phyloP scores from a whole-genome alignment of 2,329 filamentous ascomycete genomes.

The Paradendryphiella salina region DNA sequence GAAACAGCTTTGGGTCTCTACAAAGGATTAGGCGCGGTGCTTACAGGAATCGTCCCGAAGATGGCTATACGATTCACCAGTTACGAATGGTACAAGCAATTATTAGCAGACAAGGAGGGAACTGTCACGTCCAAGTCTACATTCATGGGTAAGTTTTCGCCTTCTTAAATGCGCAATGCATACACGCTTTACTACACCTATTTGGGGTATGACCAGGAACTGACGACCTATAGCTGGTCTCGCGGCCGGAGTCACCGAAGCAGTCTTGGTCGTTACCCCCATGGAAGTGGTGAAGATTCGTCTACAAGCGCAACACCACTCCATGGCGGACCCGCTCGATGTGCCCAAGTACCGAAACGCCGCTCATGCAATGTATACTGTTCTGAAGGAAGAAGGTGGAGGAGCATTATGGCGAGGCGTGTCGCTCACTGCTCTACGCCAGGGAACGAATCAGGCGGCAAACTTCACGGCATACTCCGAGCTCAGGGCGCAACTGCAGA shows the following conservation, averaged over 20 bases:
- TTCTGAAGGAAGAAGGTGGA: slow-evolving; percentile 86
- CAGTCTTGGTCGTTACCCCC: slow-evolving; percentile 91
- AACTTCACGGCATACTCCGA: slow-evolving; percentile 99
- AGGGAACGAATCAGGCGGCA: slow-evolving; percentile 91
- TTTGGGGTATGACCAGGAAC: neutral
- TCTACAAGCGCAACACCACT: slow-evolving; percentile 96
- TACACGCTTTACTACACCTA: neutral
- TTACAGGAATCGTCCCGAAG: slow-evolving; percentile 96
- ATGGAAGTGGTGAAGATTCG: slow-evolving; percentile 99
- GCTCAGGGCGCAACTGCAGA: slow-evolving; percentile 78
- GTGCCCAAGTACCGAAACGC: slow-evolving; percentile 97
- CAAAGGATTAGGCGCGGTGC: slow-evolving; percentile 95
- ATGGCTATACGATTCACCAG: slow-evolving; percentile 99
- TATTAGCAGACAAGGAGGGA: slow-evolving; percentile 71
- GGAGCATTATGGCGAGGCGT: slow-evolving; percentile 91
- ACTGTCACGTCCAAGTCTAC: slow-evolving; percentile 71
- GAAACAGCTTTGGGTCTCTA: slow-evolving; percentile 94
- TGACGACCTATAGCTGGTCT: slow-evolving; percentile 68
- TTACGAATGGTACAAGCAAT: slow-evolving; percentile 92
- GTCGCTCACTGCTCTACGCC: slow-evolving; percentile 85
- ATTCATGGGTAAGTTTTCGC: slow-evolving; percentile 62
- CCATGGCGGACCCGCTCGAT: slow-evolving; percentile 94
- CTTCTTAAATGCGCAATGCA: neutral
- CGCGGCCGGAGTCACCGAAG: slow-evolving; percentile 91
- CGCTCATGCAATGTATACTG: slow-evolving; percentile 79